Evolutionary conservation across 768 basidiomycete species (phyloP).

Genomic region (Sporobolomyces pararoseus): DNA sequence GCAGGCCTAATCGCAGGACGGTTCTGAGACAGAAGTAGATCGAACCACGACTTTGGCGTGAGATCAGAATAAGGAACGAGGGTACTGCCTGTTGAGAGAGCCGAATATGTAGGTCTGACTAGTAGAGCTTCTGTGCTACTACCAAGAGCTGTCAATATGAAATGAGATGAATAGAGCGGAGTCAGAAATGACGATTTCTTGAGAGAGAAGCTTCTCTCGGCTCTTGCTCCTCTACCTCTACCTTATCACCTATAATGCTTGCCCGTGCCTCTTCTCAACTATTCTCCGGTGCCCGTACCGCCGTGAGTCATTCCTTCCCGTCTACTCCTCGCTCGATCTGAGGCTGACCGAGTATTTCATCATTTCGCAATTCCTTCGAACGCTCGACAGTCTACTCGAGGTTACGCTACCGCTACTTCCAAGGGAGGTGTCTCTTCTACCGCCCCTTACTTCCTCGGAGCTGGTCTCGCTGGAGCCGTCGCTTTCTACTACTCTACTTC

Average conservation of each 20-base stretch:
- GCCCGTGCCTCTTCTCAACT: background rate
- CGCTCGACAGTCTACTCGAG: background rate
- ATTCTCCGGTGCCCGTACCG: slow-evolving; percentile 1
- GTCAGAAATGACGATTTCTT: no score
- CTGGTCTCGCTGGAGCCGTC: slow-evolving; percentile 33
- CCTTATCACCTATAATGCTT: slow-evolving; percentile 8
- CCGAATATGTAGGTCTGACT: no score
- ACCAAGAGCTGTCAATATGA: background rate
- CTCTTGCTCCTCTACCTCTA: background rate
- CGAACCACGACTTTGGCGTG: no score
- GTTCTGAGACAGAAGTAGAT: no score
- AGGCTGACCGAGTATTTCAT: background rate
- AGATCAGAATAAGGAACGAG: no score
- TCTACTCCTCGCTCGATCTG: background rate
- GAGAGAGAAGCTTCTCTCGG: background rate
- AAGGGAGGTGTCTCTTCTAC: slow-evolving; percentile 6
- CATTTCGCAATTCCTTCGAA: no score
- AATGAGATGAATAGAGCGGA: background rate
- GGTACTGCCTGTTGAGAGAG: no score
- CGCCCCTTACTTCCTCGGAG: slow-evolving; percentile 41
- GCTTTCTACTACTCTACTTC: slow-evolving; percentile 35
- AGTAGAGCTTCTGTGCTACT: no score
- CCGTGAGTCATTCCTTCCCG: slow-evolving; percentile 4
- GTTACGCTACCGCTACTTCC: slow-evolving; percentile 32
- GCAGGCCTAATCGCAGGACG: no score